A percentile compares a stretch with the other conserved stretches of the same genome.
phyloP scores from a whole-genome alignment of 2,329 filamentous ascomycete genomes.

The Diaporthe vaccinii region DNA sequence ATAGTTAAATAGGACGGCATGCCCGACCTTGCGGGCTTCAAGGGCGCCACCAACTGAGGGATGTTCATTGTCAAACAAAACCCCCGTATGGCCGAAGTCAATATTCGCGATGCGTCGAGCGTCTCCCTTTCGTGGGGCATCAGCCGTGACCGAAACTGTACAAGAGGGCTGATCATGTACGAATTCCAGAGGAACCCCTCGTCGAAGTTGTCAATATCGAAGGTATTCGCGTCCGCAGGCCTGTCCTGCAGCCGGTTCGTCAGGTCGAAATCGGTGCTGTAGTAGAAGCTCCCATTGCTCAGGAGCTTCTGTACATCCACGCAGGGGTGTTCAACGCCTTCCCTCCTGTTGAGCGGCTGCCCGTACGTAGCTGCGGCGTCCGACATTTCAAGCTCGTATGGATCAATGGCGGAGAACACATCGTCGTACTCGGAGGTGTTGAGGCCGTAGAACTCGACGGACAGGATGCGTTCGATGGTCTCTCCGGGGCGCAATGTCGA shows the following conservation, averaged over 20 bases:
- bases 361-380: constrained; percentile 64
- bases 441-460: constrained; percentile 93
- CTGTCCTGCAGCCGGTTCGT: constrained; percentile 93
- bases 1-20: constrained; percentile 88
- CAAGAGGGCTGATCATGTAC: constrained; percentile 95
- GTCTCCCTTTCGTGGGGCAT: constrained; percentile 80
- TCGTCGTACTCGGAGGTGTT: constrained; percentile 90
- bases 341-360: constrained; percentile 71
- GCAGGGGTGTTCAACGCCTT: constrained; percentile 89
- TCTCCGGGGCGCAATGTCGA: constrained; percentile 89
- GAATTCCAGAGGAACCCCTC: constrained; percentile 97
- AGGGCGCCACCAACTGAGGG: constrained; percentile 80
- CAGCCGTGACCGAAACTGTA: constrained; percentile 88
- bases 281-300: constrained; percentile 95
- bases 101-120: constrained; percentile 87
- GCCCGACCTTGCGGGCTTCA: constrained; percentile 75
- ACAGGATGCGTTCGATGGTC: constrained; percentile 87
- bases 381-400: constrained; percentile 62
- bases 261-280: constrained; percentile 97
- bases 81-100: constrained; percentile 94
- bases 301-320: constrained; percentile 91
- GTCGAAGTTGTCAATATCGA: constrained; percentile 94
- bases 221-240: constrained; percentile 80
- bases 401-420: constrained; percentile 68
- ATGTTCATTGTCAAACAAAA: constrained; percentile 91